Base-by-base conservation (phyloP, 2,329 filamentous ascomycete species). In the Rhynchosporium agropyri region DNA sequence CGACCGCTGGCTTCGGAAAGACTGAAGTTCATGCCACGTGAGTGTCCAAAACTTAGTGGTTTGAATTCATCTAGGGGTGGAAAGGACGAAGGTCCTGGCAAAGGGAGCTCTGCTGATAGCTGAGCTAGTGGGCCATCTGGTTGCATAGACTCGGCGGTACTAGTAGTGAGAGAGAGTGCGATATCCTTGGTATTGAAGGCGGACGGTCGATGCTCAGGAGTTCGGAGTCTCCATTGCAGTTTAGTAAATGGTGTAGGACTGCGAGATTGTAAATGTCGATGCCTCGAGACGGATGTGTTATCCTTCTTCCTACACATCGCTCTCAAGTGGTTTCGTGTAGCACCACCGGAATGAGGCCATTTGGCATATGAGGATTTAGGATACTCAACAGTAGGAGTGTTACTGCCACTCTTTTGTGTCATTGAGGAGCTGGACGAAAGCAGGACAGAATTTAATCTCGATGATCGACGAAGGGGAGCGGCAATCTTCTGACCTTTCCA, bases 111-210 rank as follows among this genome's bases (percentile, higher is more conserved):
- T 60, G 76, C 77, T n/a, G 83, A 81, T 48, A 89, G 78, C 68
- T 84, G 83, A 2, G 86, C 85, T 60, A 89, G 71, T 9, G 85
- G 84, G 2, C 84, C 86, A 59, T 83, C 77, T 0, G 81, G 83
- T 68, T 88, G 83, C 87, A 89, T 89, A 2, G 81, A 81, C 48
- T 87, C 84, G 1, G 86, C 81, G 0, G 86, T 89, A 75, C 84
- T 87, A 36, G 88, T 76, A 1, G 81, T 79, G 58, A 89, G 78
- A 10, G 87, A 89, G 70, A 88, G 76, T 48, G 82, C 80, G 80
- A 89, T 87, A 65, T 88, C 86, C 46, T 82, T 80, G 10, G 81
- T 82, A 1, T 80, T 84, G 71, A 89, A 89, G 10, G 82, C 75
- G 1, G 80, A 80, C 3, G 77, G 65, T 49, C 55, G 58, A 36